Evolutionary conservation across 768 basidiomycete species (phyloP).

Genomic region (Lentinula lateritia): DNA sequence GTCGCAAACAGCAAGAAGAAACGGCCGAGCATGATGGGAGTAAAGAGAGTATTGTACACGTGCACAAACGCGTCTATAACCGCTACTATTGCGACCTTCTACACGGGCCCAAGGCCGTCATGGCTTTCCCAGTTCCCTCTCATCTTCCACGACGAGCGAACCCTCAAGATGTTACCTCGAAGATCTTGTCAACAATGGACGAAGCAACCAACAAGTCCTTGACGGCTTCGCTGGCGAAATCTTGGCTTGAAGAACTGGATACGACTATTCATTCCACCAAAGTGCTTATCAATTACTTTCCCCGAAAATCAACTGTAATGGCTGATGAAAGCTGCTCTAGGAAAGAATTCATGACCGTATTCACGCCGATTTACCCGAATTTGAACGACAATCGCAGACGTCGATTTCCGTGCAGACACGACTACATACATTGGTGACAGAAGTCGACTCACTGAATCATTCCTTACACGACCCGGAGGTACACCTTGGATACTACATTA

Average conservation of each 20-base stretch:
- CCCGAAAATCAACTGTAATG: slow-evolving; percentile 5
- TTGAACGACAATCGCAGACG: slow-evolving; percentile 57
- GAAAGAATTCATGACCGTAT: slow-evolving; percentile 70
- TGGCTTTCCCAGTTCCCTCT: slow-evolving; percentile 72
- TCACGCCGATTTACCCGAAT: slow-evolving; percentile 53
- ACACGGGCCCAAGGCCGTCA: slow-evolving; percentile 20
- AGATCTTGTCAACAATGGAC: slow-evolving; percentile 66
- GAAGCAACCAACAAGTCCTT: slow-evolving; percentile 52
- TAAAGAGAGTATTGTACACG: slow-evolving; percentile 5
- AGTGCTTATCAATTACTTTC: slow-evolving; percentile 31
- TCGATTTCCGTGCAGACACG: slow-evolving; percentile 63
- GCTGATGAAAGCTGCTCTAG: slow-evolving; percentile 30
- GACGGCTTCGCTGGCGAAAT: slow-evolving; percentile 53
- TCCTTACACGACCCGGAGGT: slow-evolving; percentile 60
- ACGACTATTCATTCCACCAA: slow-evolving; percentile 65
- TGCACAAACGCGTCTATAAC: slow-evolving; percentile 4
- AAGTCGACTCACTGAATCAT: slow-evolving; percentile 47
- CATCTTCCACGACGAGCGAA: slow-evolving; percentile 64
- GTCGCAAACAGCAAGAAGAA: slow-evolving; percentile 41
- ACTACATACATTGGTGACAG: slow-evolving; percentile 40
- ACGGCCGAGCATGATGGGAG: slow-evolving; percentile 37
- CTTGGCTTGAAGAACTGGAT: slow-evolving; percentile 73
- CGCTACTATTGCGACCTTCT: neutral
- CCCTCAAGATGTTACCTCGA: slow-evolving; percentile 63
- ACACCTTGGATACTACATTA: slow-evolving; percentile 12